Base-by-base conservation (phyloP, 805 yeast species). In the Barnettozyma populi region DNA sequence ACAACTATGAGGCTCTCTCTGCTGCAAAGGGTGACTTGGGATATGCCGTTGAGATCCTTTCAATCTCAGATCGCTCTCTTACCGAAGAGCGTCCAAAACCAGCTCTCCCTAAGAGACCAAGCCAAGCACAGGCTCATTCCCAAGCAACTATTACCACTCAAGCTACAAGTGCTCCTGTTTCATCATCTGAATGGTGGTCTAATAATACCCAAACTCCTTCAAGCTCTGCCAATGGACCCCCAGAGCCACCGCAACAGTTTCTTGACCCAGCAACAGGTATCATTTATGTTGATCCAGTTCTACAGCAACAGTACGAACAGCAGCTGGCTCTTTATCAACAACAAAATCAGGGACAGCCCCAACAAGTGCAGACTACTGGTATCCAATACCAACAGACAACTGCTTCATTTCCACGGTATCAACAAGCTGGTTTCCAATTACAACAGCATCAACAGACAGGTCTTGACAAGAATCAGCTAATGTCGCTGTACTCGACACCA, bases 181-280 rank as follows among this genome's bases (percentile, higher is more conserved):
- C 54, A 2, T 31, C 57, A 4, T 68, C 70, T 56, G 75, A 48
- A 21, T 46, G 49, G 43, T 41, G 48, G 51, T 32, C 31, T 24
- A 27, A 19, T 13, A 24, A 18, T 14, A 14, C 18, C 5, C 24
- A 10, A 3, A 32, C 48, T 41, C 6, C 60, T 19, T 54, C 53
- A 14, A 43, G 56, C 6, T 62, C 55, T n/a, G 21, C 57, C 35
- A 46, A 55, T 51, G 51, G 67, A 57, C 10, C 60, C 54, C 7
- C 62, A 59, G 66, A 76, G 63, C 45, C 84, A 70, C 63, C 80
- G 72, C 64, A 84, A 68, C 92, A 84, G 58, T 85, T 80, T 60
- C 72, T 83, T 19, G 90, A 85, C 56, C 89, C 90, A 2, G 68
- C 75, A 7, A 82, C 89, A 0, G 90, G 92, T 11, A 75, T 79